phyloP scores from a whole-genome alignment of 2,329 filamentous ascomycete species.

The Colletotrichum noveboracense region DNA sequence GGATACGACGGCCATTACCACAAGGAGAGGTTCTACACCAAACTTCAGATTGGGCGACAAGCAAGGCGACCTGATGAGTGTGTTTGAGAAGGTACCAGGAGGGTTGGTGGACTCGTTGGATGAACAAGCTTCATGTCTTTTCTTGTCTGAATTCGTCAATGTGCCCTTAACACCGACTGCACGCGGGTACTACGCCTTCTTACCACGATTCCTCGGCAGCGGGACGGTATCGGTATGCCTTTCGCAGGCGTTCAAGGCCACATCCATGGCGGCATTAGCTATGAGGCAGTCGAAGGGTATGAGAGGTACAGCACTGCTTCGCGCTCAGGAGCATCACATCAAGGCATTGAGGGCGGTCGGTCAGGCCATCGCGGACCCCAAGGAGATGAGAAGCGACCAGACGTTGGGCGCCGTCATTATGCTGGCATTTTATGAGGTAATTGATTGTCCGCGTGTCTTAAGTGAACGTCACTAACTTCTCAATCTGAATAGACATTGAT shows the following conservation, averaged over 20 bases:
- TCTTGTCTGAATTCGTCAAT: slow-evolving; percentile 21
- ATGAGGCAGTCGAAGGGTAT: slow-evolving; percentile 5
- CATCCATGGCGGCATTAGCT: slow-evolving; percentile 20
- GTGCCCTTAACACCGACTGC: slow-evolving; percentile 1
- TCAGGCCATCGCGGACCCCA: slow-evolving; percentile 13
- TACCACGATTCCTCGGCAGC: slow-evolving; percentile 16
- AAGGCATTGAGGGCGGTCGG: slow-evolving; percentile 16
- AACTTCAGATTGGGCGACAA: neutral
- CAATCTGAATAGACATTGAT: slow-evolving; percentile 6
- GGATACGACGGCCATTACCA: neutral
- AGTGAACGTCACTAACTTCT: neutral
- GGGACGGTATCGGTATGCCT: slow-evolving; percentile 11
- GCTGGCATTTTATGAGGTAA: slow-evolving; percentile 24
- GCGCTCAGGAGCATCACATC: slow-evolving; percentile 20
- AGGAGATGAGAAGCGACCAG: slow-evolving; percentile 11
- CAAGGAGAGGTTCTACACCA: neutral
- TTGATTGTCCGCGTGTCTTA: accelerated
- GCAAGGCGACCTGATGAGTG: slow-evolving; percentile 4
- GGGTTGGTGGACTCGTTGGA: slow-evolving; percentile 10
- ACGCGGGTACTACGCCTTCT: slow-evolving; percentile 14
- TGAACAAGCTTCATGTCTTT: slow-evolving; percentile 20
- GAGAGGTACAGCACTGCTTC: neutral
- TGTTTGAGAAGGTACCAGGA: slow-evolving; percentile 5
- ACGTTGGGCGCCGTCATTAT: slow-evolving; percentile 20
- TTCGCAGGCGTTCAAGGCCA: slow-evolving; percentile 15